Conservation (phyloP, 805 yeast species). For the Cyberlindnera veronae region DNA sequence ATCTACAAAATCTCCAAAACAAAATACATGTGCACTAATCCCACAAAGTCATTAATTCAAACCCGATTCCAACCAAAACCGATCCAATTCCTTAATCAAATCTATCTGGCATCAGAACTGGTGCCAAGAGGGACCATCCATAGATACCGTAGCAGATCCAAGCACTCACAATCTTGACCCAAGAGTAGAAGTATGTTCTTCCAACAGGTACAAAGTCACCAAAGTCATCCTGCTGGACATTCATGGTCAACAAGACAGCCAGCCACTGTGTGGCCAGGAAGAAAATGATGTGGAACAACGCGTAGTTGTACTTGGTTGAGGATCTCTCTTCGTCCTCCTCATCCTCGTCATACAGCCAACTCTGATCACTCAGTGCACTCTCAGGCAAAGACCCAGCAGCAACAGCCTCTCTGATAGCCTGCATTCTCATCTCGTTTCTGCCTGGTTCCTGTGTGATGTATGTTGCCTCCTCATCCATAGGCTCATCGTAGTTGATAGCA, state of each 20-base stretch:
- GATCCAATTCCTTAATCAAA: constrained; percentile 40
- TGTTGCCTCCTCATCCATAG: constrained; percentile 26
- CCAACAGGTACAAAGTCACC: constrained; percentile 97
- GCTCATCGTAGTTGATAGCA: constrained; percentile 30
- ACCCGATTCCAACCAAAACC: too few species aligned
- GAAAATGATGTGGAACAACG: constrained; percentile 86
- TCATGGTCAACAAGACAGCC: constrained; percentile 88
- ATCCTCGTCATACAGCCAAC: constrained; percentile 48
- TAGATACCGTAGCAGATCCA: constrained; percentile 88
- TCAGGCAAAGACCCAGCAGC: constrained; percentile 93
- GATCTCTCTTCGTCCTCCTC: constrained; percentile 56
- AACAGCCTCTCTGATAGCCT: constrained; percentile 92
- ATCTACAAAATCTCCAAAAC: too few species aligned
- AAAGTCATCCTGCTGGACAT: constrained; percentile 76
- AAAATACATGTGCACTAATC: too few species aligned
- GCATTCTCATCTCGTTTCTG: constrained; percentile 73
- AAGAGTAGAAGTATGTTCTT: constrained; percentile 88
- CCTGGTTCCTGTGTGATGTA: constrained; percentile 47
- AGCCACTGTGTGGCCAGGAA: constrained; percentile 96
- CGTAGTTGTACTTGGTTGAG: constrained; percentile 76
- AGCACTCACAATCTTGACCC: constrained; percentile 90
- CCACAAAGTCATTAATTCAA: too few species aligned
- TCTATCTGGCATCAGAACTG: constrained; percentile 85
- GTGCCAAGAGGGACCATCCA: constrained; percentile 90
- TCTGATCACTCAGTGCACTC: constrained; percentile 75